Conservation (phyloP, 2,329 filamentous ascomycete genomes). For the Fusarium sp. region DNA sequence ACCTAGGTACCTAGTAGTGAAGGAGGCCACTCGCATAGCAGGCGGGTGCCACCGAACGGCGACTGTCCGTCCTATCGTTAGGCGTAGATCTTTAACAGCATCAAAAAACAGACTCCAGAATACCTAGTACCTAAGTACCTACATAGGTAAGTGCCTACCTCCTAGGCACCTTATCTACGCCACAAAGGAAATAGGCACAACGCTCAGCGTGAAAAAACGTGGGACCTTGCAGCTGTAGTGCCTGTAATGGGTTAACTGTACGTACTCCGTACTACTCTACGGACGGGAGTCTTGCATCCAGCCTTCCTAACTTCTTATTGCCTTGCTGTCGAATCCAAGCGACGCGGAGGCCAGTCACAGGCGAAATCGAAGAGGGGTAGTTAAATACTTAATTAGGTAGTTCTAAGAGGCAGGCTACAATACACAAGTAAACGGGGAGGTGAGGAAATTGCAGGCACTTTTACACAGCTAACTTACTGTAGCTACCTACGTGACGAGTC, state of each 20-base stretch:
- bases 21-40: not conserved
- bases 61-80: constrained; percentile 17
- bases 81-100: not conserved
- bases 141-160: too few relatives aligned
- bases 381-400: not conserved
- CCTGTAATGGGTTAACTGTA: not conserved
- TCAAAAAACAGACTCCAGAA: constrained; percentile 1
- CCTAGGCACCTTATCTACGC: too few relatives aligned
- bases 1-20: too few relatives aligned
- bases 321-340: constrained; percentile 9
- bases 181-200: constrained; percentile 7
- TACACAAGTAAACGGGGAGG: not conserved
- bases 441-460: too few relatives aligned
- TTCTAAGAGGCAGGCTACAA: constrained; percentile 10
- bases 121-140: too few relatives aligned
- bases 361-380: constrained; percentile 6
- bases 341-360: constrained; percentile 6
- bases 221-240: constrained; percentile 10
- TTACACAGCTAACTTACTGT: not conserved
- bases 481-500: not conserved
- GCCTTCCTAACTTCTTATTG: constrained; percentile 1
- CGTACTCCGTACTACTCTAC: too few relatives aligned
- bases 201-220: not conserved
- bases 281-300: not conserved
- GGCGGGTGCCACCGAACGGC: constrained; percentile 9